A percentile compares a stretch with the other conserved stretches of the same genome.
Evolutionary conservation across 2,329 filamentous ascomycete species (phyloP).

Genomic region (Neofusicoccum kwambonambiense): DNA sequence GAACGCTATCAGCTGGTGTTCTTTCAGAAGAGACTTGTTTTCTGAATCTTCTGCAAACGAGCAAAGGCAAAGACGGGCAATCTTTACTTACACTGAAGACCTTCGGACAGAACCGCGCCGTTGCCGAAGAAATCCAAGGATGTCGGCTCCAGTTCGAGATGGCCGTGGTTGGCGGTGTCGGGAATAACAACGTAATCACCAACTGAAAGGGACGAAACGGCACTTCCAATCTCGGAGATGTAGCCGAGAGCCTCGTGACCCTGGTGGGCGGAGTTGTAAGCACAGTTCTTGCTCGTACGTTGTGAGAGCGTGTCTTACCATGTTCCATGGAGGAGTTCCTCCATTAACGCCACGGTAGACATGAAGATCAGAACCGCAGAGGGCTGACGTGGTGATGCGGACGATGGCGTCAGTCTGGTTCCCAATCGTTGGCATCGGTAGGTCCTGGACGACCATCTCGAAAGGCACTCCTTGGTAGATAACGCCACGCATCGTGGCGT

Average conservation of each 20-base stretch:
- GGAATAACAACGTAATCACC: slow-evolving; percentile 21
- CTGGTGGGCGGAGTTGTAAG: no score
- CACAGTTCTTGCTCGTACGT: no score
- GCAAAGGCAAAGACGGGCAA: no score
- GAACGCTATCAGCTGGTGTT: no score
- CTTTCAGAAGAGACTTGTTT: background rate
- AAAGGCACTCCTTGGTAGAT: background rate
- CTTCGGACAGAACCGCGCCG: no score
- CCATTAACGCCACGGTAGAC: slow-evolving; percentile 25
- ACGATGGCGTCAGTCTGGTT: slow-evolving; percentile 38
- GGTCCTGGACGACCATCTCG: slow-evolving; percentile 2
- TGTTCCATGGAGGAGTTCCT: no score
- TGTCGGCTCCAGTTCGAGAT: background rate
- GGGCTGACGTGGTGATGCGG: slow-evolving; percentile 33
- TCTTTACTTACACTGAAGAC: no score
- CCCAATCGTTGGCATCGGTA: background rate
- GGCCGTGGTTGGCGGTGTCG: slow-evolving; percentile 9
- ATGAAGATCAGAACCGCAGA: slow-evolving; percentile 40
- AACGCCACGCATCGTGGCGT: slow-evolving; percentile 2
- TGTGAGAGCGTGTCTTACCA: no score
- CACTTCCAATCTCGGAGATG: slow-evolving; percentile 18
- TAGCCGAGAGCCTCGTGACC: slow-evolving; percentile 22
- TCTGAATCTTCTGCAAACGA: background rate
- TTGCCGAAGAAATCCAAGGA: background rate
- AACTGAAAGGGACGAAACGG: slow-evolving; percentile 10